Conservation (phyloP, 495 filamentous ascomycete genomes). For the Ascodesmis nigricans region DNA sequence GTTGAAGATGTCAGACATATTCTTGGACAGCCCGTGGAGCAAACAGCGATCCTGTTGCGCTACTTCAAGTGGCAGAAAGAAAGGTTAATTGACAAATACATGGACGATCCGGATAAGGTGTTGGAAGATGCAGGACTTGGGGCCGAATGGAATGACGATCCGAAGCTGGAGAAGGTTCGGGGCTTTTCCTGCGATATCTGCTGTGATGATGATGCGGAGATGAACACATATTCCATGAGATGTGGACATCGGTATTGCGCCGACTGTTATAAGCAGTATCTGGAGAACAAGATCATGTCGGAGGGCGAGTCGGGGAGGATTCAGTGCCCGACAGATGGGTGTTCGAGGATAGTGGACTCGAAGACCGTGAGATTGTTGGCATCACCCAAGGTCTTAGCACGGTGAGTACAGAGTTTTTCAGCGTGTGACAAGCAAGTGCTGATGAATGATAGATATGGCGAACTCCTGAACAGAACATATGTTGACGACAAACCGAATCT, state of each 20-base stretch:
- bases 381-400: conserved; percentile 42
- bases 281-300: conserved; percentile 73
- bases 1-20: conserved; percentile 76
- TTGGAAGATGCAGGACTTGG: conserved; percentile 75
- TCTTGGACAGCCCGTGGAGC: conserved; percentile 64
- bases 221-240: conserved; percentile 86
- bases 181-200: conserved; percentile 89
- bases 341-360: conserved; percentile 76
- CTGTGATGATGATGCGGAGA: conserved; percentile 60
- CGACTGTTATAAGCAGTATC: conserved; percentile 77
- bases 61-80: conserved; percentile 91
- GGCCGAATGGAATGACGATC: conserved; percentile 35
- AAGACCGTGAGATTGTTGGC: conserved; percentile 71
- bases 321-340: conserved; percentile 71
- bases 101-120: conserved; percentile 56
- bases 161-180: conserved; percentile 42
- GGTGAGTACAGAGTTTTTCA: no score
- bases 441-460: conserved; percentile 41
- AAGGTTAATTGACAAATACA: conserved; percentile 76
- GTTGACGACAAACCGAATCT: conserved; percentile 89
- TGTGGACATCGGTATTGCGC: conserved; percentile 92
- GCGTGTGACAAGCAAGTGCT: no score
- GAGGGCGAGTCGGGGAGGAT: conserved; percentile 91
- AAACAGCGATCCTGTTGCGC: conserved; percentile 68
- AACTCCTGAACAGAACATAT: conserved; percentile 75